Evolutionary conservation across 139 green algal species (phyloP), one percentile per base, ranked within the genome.

Genomic region (Chlamydomonas incerta): DNA sequence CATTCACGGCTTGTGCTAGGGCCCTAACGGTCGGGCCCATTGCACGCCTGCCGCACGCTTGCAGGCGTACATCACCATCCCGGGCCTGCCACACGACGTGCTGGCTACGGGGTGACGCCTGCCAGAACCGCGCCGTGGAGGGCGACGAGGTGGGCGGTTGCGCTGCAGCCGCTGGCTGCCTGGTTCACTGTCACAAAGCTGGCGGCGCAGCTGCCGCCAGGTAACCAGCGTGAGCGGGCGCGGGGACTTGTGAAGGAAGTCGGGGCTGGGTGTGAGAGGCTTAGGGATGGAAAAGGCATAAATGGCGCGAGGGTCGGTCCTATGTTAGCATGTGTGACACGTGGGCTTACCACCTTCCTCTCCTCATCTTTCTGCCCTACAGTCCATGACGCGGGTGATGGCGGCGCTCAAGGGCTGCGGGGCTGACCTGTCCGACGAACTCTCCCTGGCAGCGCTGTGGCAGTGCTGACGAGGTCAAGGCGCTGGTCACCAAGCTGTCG

Each of bases 81-180:
- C 88, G 3, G 93, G 94, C 55, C 86, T 97, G 70, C 89, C 87
- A 5, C 86, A 90, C 18, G 95, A 98, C 85, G 50, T 96, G 15
- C 80, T 96, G 34, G n/a, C 67, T 97, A 6, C 84, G 58, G 60
- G 74, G 85, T 17, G 83, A 86, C 21, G 11, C 72, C 6, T 41
- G 50, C 18, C 84, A 88, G 34, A 94, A 92, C 66, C 81, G 94
- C 47, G 87, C 92, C 29, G 72, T 99, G 1, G 95, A 98, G 35
- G 96, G 96, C 0, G 96, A 99, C 86, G 91, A 94, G 77, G 96
- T 98, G 65, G n/a, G 71, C 88, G 74, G 96, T 98, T 60, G 55
- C 85, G 60, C 52, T 98, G 17, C 79, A 96, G 74, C 89, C 93
- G 8, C 79, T 88, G 28, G 33, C 65, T 6, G 26, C 88, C 24